A percentile compares a stretch with the other conserved stretches of the same genome.
These are phyloP conservation scores for Catunica adiposa DNA, from an alignment of 2,329 filamentous ascomycete species.

Conservation along the genomic window DNA sequence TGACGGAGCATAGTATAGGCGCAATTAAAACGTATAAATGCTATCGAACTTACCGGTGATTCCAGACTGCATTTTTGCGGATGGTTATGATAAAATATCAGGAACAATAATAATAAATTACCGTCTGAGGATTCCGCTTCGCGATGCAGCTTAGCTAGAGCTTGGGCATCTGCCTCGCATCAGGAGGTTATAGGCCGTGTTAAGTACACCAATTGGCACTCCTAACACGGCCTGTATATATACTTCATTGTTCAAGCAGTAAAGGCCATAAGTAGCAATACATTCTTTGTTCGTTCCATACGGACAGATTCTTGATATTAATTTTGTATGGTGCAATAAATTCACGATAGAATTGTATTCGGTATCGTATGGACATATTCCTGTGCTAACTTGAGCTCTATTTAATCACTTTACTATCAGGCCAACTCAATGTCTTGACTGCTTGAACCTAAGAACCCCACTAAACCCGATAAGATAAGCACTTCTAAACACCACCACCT, in stretches of 20 bases:
- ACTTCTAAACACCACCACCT: background rate
- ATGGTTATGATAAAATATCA: background rate
- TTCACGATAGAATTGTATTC: too few relatives aligned
- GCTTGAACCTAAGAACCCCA: background rate
- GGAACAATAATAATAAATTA: too few relatives aligned
- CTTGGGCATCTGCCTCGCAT: background rate
- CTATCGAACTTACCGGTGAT: constrained; percentile 42
- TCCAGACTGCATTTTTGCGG: constrained; percentile 52
- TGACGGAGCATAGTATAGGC: background rate
- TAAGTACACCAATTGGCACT: background rate
- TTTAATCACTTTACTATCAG: too few relatives aligned
- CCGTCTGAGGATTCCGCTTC: background rate
- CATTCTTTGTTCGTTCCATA: too few relatives aligned
- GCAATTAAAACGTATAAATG: background rate
- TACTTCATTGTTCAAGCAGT: background rate
- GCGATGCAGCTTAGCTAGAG: background rate
- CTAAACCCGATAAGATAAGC: background rate
- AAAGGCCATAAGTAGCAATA: background rate
- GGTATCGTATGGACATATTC: too few relatives aligned
- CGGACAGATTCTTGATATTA: too few relatives aligned
- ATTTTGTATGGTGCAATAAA: too few relatives aligned
- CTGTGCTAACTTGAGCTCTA: too few relatives aligned
- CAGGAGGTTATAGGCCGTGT: constrained; percentile 7
- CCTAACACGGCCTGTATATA: constrained; percentile 2
- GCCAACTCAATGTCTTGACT: too few relatives aligned